Evolutionary conservation across 176 grass and related monocot species (phyloP).

Genomic region (Aegilops bicornis): DNA sequence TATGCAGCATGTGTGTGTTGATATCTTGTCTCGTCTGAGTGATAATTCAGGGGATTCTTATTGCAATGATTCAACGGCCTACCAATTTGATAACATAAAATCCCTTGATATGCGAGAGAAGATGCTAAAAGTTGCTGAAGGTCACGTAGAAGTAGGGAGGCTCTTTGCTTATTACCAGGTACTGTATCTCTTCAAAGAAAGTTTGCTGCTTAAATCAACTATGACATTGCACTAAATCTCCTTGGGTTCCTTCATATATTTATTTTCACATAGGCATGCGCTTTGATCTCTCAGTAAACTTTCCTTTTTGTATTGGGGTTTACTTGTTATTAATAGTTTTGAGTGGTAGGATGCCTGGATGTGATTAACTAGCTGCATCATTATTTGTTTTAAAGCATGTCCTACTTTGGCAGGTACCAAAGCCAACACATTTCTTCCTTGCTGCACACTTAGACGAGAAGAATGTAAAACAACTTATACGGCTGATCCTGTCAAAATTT

Average conservation of each 20-base stretch:
- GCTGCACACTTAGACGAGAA: slow-evolving; percentile 70
- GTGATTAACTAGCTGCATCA: background rate
- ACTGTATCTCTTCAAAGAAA: slow-evolving; percentile 21
- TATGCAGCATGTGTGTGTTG: slow-evolving; percentile 38
- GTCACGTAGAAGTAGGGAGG: slow-evolving; percentile 92
- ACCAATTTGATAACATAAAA: slow-evolving; percentile 26
- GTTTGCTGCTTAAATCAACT: background rate
- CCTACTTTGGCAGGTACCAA: slow-evolving; percentile 69
- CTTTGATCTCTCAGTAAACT: background rate
- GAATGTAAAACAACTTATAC: slow-evolving; percentile 89
- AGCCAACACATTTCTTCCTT: slow-evolving; percentile 77
- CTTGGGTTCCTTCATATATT: slow-evolving; percentile 14
- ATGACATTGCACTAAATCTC: slow-evolving; percentile 3
- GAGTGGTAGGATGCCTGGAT: slow-evolving; percentile 12
- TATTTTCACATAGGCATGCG: slow-evolving; percentile 5
- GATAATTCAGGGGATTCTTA: slow-evolving; percentile 25
- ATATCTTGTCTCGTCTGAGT: slow-evolving; percentile 39
- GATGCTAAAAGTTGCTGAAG: slow-evolving; percentile 80
- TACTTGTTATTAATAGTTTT: slow-evolving; percentile 29
- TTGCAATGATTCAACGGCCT: slow-evolving; percentile 27
- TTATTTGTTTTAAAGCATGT: slow-evolving; percentile 27
- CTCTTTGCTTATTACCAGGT: slow-evolving; percentile 99
- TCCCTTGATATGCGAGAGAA: slow-evolving; percentile 64
- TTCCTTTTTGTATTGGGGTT: slow-evolving; percentile 9
- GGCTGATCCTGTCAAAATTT: slow-evolving; percentile 91